Base-by-base conservation (phyloP, 345 rosid species). In the Populus pruinosa region DNA sequence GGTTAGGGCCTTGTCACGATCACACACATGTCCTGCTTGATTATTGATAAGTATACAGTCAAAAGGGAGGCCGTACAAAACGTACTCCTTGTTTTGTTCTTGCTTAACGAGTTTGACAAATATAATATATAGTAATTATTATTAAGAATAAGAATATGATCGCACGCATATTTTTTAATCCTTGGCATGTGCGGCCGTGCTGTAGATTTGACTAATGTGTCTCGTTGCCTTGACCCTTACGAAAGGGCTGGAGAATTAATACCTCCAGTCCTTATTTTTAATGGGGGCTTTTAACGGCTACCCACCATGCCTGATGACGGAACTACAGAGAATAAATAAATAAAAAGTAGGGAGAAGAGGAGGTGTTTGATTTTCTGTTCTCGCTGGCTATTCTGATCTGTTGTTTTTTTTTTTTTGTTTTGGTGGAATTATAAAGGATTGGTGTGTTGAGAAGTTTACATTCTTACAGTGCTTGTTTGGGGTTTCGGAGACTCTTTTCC, bases 41-140 rank as follows among this genome's bases (percentile, higher is more conserved):
- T n/a, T 8, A 10, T 44, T 11, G 29, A 9, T 33, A 33, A 33
- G 0, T 12, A 12, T 0, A 63, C 29, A 65, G 73, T 36, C 35
- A 55, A 73, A 59, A 47, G 23, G 10, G 39, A 50, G 2, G 25
- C 76, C 76, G 76, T 73, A 61, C 69, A 25, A 14, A 27, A 73
- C 23, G 68, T 73, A 61, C 69, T 5, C 5, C 21, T 65, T 33
- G 9, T 5, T 14, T 65, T n/a, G 5, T n/a, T 62, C 14, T 5
- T 14, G 20, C 20, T 13, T 29, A 31, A 17, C 14, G 29, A 64
- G 67, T 64, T 64, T 2, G 67, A 25, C 38, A 6, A n/a, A 13
- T 62, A 62, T 13, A 56, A 56, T 18, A 18, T 17, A 18, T 44
- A 44, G 50, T 53, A 53, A 21, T 2, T n/a, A 9, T 56, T 56